Percentiles rank a stretch among this genome's conserved stretches.
Evolutionary conservation across 2,329 filamentous ascomycete genomes (phyloP).

Genomic region (Tolypocladium tundrense): DNA sequence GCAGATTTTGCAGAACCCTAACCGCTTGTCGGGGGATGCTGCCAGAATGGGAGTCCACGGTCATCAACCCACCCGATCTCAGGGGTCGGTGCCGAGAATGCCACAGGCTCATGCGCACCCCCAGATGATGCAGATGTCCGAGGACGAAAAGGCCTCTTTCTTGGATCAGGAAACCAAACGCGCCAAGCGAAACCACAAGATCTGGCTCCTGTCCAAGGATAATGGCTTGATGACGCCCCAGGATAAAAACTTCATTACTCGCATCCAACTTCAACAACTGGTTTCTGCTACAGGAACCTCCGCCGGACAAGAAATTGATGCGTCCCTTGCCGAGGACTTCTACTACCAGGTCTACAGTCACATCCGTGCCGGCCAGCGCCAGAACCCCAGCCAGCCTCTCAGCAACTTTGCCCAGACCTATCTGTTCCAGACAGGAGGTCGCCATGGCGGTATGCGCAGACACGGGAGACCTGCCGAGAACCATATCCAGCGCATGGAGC

Average conservation of each 20-base stretch:
- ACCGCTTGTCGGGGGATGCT: conserved; percentile 45
- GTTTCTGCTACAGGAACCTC: conserved; percentile 86
- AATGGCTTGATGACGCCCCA: conserved; percentile 98
- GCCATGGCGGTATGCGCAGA: conserved; percentile 63
- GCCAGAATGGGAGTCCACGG: conserved; percentile 21
- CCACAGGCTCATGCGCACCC: conserved; percentile 24
- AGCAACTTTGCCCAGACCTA: conserved; percentile 98
- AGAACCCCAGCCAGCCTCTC: conserved; percentile 84
- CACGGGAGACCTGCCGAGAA: conserved; percentile 82
- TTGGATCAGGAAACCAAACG: conserved; percentile 87
- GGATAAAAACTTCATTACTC: conserved; percentile 98
- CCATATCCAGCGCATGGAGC: conserved; percentile 97
- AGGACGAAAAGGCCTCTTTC: conserved; percentile 75
- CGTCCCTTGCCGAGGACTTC: conserved; percentile 82
- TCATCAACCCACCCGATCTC: conserved; percentile 33
- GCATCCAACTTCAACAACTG: conserved; percentile 93
- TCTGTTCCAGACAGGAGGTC: conserved; percentile 84
- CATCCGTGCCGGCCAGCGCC: conserved; percentile 79
- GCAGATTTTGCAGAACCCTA: conserved; percentile 73
- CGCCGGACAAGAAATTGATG: conserved; percentile 68
- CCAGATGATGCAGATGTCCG: conserved; percentile 59
- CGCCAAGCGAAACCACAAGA: conserved; percentile 97
- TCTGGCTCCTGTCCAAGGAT: conserved; percentile 82
- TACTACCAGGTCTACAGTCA: conserved; percentile 98
- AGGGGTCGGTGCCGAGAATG: conserved; percentile 36